Base-by-base conservation (phyloP, 1,284 basidiomycete genomes). In the Sporisorium reilianum region DNA sequence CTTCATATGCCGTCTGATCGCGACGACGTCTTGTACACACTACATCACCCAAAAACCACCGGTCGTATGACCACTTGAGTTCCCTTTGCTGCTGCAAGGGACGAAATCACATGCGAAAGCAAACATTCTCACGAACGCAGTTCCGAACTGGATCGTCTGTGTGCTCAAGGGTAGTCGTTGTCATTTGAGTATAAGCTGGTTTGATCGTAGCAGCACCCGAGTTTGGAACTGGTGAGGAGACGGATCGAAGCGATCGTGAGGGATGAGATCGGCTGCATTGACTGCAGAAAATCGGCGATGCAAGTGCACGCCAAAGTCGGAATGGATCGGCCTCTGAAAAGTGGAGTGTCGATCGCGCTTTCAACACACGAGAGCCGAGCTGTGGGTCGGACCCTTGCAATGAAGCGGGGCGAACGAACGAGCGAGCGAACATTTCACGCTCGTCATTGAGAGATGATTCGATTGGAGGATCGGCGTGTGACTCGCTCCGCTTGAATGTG, bases 21-120 rank as follows among this genome's bases (percentile, higher is more conserved):
- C 45, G 45, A 46, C 45, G 41, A 23, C 58, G 56, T 61, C 18
- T 67, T 67, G 65, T 67, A 61, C 58, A 54, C 54, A 50, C 36
- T 28, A 23, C 41, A 38, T 45, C 36, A 48, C 49, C 41, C 58
- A 54, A 56, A 70, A 70, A 70, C 45, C 57, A 23, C 16, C 23
- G 67, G 62, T 70, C 62, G 67, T 48, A 61, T 46, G 62, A 55
- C 54, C 60, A 56, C 48, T 32, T 54, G n/a, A 48, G 26, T 26
- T 55, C 53, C 38, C 44, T 42, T 48, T 55, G 48, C 25, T 40
- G 11, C 8, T 41, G 18, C 52, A 49, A 55, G 51, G 25, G 50
- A 46, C 49, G 25, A 9, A 30, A 57, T 60, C 67, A 63, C 42
- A 70, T 69, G 67, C 67, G 67, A 51, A 60, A 70, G 62, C 67